Percentiles rank a stretch among this genome's conserved stretches.
These are phyloP conservation scores for Avena sativa DNA, from an alignment of 176 grass and related monocot genomes.

Conservation along the genomic window DNA sequence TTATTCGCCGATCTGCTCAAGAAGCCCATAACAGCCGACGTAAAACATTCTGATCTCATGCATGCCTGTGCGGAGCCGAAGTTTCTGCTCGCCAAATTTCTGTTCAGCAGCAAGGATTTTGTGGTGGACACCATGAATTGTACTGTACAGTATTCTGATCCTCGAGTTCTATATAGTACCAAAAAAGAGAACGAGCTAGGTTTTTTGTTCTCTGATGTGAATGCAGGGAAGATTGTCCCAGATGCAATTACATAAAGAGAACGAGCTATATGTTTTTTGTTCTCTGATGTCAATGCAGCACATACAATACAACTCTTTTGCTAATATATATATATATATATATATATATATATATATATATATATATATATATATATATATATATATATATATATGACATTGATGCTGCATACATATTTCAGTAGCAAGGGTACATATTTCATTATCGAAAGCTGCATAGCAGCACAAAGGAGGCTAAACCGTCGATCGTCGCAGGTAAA, in stretches of 20 bases:
- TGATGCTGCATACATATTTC: no score
- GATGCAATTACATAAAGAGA: conserved; percentile 50
- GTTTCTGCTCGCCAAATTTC: conserved; percentile 60
- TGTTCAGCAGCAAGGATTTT: conserved; percentile 72
- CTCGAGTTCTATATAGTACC: conserved; percentile 63
- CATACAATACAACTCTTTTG: no score
- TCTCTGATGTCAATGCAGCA: no score
- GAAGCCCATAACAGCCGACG: conserved; percentile 63
- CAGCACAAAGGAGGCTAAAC: no score
- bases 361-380: no score
- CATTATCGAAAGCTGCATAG: no score
- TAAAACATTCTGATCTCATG: conserved; percentile 77
- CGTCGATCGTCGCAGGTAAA: no score
- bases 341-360: no score
- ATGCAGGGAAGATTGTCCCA: conserved; percentile 58
- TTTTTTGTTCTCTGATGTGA: conserved; percentile 63
- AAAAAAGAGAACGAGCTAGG: conserved; percentile 59
- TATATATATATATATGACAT: no score
- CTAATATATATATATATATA: no score
- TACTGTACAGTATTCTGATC: conserved; percentile 65
- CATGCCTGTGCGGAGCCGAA: conserved; percentile 72
- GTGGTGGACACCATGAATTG: conserved; percentile 76
- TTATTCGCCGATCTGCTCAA: conserved; percentile 82
- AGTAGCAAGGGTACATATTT: no score
- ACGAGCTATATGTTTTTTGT: no score